A percentile compares a stretch with the other conserved stretches of the same genome.
These are phyloP conservation scores for Coccomyxa subellipsoidea DNA, from an alignment of 163 green algal species.

Conservation along the genomic window DNA sequence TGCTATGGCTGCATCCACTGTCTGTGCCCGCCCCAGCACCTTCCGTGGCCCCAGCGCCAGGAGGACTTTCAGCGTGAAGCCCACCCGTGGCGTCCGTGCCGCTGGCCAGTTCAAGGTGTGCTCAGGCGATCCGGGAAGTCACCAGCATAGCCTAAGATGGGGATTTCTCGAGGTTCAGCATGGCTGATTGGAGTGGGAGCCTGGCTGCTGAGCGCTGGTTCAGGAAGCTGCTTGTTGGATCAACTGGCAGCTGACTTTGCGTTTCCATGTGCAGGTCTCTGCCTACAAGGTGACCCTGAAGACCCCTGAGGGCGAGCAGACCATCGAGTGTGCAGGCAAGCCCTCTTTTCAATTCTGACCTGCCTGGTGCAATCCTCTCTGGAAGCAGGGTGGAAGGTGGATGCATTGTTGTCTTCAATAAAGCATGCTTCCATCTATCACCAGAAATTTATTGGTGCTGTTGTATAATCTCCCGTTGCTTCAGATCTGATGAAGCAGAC, in stretches of 20 bases:
- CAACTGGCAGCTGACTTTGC: background rate
- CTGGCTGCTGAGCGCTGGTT: background rate
- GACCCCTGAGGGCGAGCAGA: slow-evolving; percentile 60
- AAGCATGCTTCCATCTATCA: background rate
- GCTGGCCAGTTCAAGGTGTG: slow-evolving; percentile 17
- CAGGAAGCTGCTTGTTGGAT: background rate
- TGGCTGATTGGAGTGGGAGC: background rate
- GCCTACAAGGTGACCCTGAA: slow-evolving; percentile 64
- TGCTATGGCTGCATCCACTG: background rate
- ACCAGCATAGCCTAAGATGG: background rate
- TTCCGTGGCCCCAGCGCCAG: slow-evolving; percentile 14
- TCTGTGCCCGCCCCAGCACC: slow-evolving; percentile 7
- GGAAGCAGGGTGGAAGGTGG: slow-evolving; percentile 6
- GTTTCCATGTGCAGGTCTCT: slow-evolving; percentile 23
- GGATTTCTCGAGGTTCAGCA: background rate
- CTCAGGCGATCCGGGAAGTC: background rate
- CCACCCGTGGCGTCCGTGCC: background rate
- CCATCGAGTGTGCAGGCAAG: slow-evolving; percentile 49
- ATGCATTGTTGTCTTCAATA: background rate
- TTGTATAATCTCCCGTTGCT: no score
- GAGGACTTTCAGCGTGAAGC: background rate
- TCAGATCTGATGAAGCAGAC: no score
- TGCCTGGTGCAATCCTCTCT: background rate
- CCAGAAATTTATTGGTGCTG: no score
- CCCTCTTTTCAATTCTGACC: background rate